Conservation (phyloP, 495 filamentous ascomycete genomes). For the Penicillium daleae region DNA sequence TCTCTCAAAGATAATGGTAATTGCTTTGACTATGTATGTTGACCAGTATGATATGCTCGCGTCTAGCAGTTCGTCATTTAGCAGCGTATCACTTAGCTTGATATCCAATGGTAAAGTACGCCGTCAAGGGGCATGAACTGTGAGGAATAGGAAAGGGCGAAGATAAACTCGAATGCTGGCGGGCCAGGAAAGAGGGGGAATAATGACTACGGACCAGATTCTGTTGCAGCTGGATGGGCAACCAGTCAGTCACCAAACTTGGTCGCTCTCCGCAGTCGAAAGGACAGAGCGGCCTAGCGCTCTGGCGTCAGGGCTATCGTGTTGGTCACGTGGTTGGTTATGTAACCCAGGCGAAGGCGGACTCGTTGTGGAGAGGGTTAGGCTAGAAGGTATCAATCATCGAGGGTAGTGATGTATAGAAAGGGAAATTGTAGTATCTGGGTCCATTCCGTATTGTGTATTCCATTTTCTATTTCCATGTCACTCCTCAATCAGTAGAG, state of each 20-base stretch:
- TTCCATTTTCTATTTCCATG: background rate
- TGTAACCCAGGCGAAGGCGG: background rate
- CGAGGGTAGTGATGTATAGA: background rate
- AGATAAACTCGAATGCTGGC: background rate
- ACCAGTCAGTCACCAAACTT: background rate
- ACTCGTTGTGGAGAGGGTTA: background rate
- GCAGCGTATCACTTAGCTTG: background rate
- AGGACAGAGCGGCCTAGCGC: background rate
- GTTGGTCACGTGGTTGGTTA: constrained; percentile 12
- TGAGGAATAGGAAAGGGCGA: background rate
- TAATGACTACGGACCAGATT: background rate
- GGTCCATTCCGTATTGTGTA: no score
- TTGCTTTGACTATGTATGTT: background rate
- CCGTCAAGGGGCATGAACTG: background rate
- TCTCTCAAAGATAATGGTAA: background rate
- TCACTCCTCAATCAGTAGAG: background rate
- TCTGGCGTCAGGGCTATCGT: constrained; percentile 18
- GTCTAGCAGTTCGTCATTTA: background rate
- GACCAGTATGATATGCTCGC: background rate
- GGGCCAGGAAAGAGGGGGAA: background rate
- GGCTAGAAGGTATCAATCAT: background rate
- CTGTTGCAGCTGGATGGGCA: background rate
- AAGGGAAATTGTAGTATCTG: no score
- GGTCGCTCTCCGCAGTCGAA: background rate
- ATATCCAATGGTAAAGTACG: background rate